phyloP scores from a whole-genome alignment of 305 asterid species.

The Ajuga reptans region DNA sequence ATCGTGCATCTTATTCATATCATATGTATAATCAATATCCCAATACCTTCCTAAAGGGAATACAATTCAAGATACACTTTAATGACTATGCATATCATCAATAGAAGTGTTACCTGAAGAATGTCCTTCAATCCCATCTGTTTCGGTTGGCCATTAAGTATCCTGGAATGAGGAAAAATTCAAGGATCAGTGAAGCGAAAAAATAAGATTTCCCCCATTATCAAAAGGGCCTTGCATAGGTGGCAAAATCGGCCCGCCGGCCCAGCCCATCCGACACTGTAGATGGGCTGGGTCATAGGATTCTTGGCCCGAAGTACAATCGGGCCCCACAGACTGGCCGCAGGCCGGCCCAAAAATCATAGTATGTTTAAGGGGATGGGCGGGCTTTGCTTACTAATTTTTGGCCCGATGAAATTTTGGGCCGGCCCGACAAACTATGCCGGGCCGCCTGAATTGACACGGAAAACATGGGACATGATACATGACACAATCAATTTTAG shows the following conservation, averaged over 20 bases:
- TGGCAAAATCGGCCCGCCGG: too few species aligned
- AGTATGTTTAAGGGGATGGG: too few species aligned
- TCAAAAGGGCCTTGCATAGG: slow-evolving; percentile 9
- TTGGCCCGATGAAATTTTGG: too few species aligned
- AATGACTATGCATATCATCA: slow-evolving; percentile 4
- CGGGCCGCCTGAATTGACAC: too few species aligned
- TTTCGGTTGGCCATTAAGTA: slow-evolving; percentile 88
- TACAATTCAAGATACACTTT: slow-evolving; percentile 5
- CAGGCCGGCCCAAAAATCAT: too few species aligned
- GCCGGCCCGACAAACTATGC: too few species aligned
- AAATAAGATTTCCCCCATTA: background rate
- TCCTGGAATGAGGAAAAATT: slow-evolving; percentile 42
- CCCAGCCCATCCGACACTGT: too few species aligned
- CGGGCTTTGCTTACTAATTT: too few species aligned
- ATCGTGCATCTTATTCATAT: slow-evolving; percentile 1
- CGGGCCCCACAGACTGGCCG: too few species aligned
- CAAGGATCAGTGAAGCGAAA: background rate
- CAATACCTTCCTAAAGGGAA: background rate
- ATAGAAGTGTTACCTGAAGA: slow-evolving; percentile 63
- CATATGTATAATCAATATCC: background rate
- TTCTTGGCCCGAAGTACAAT: too few species aligned
- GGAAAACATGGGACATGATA: slow-evolving; percentile 5
- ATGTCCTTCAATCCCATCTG: slow-evolving; percentile 90
- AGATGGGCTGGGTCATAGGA: too few species aligned
- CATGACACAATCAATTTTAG: background rate